Base-by-base conservation (phyloP, 164 flowering plant genomes). In the Macadamia integrifolia region DNA sequence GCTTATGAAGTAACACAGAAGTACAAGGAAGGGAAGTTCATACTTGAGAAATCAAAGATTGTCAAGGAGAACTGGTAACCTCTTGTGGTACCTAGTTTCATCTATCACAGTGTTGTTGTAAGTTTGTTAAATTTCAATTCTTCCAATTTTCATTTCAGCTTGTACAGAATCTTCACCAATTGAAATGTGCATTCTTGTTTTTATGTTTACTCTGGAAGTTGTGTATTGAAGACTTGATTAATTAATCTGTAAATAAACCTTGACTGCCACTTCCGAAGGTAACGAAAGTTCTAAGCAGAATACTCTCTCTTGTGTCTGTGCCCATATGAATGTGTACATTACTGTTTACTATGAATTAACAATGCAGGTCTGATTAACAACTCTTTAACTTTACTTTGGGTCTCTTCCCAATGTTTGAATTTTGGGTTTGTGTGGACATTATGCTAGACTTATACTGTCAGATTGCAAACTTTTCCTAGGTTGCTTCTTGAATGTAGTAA, bases 21-120 rank as follows among this genome's bases (percentile, higher is more conserved):
- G 75, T 86, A 86, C 76, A 84, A 86, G 72, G 86, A 84, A 81
- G 87, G 87, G 69, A 86, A 84, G 61, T 80, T 80, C 72, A 80
- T 86, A 66, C 80, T 86, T 50, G 90, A 83, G 73, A 85, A 82
- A 71, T 68, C 77, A 7, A 87, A 76, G 72, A 84, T 81, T 61
- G 85, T 80, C 9, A 70, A 80, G 72, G 87, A 83, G 63, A 79
- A 82, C 75, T 84, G 84, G 84, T 82, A 74, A 74, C 58, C 42
- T 31, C 62, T 52, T 56, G 60, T 14, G 13, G 29, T 9, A 7
- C n/a, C 62, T 58, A 23, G 8, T 44, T 60, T 11, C 18, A 52
- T 64, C 13, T 42, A 11, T 68, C 66, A 29, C 62, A 42, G 31
- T 62, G 56, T 49, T 65, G 46, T 15, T 73, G 67, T 63, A 60